phyloP scores from a whole-genome alignment of 176 grass and related monocot species.

The Hordeum vulgare region MorexV3_pseudomolecules_assembly NC_058523.1:159230319-159230818 shows the following conservation, averaged over 20 bases:
- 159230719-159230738: conserved; percentile 16
- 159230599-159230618: conserved; percentile 68
- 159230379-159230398: conserved; percentile 26
- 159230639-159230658: conserved; percentile 72
- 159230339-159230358: conserved; percentile 13
- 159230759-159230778: conserved; percentile 86
- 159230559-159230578: conserved; percentile 65
- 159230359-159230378: conserved; percentile 35
- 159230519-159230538: conserved; percentile 56
- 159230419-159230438: conserved; percentile 61
- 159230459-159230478: conserved; percentile 86
- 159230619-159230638: conserved; percentile 51
- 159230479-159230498: conserved; percentile 35
- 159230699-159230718: conserved; percentile 8
- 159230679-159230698: conserved; percentile 8
- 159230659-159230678: conserved; percentile 97
- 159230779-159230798: conserved; percentile 79
- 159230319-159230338: conserved; percentile 50
- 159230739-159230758: conserved; percentile 10
- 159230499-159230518: conserved; percentile 5
- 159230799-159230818: conserved; percentile 78
- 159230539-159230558: conserved; percentile 62
- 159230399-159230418: conserved; percentile 57
- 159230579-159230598: conserved; percentile 90
- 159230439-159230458: conserved; percentile 75